Percentiles rank a stretch among this genome's conserved stretches.
phyloP scores from a whole-genome alignment of 169 alveolate genomes.

The Pseudocohnilembus persalinus region DNA sequence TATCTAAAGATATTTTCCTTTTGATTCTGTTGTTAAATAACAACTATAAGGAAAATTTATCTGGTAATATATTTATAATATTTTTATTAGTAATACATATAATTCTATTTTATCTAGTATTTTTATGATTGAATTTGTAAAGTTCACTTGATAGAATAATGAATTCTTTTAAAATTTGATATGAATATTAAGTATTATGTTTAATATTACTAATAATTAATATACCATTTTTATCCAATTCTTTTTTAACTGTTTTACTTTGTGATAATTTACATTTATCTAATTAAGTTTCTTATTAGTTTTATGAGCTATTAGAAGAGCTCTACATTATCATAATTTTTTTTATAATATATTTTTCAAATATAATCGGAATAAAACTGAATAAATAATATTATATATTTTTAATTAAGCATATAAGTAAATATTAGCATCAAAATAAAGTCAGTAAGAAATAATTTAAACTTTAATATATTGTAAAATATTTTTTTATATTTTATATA shows the following conservation, averaged over 20 bases:
- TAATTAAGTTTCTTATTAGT: background rate
- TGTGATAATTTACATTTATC: background rate
- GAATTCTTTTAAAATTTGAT: background rate
- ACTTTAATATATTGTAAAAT: too few species aligned
- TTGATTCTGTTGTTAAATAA: slow-evolving; percentile 35
- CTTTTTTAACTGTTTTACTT: background rate
- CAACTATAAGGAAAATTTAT: slow-evolving; percentile 23
- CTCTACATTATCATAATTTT: too few species aligned
- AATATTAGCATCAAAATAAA: too few species aligned
- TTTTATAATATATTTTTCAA: too few species aligned
- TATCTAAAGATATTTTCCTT: slow-evolving; percentile 21
- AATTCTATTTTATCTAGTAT: slow-evolving; percentile 32
- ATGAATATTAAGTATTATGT: background rate
- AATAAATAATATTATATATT: too few species aligned
- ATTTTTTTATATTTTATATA: too few species aligned
- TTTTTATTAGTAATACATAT: slow-evolving; percentile 29
- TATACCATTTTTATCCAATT: background rate
- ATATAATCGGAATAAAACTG: too few species aligned
- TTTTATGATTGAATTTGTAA: slow-evolving; percentile 19
- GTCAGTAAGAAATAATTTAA: too few species aligned
- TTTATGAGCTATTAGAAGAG: too few species aligned
- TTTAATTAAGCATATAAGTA: too few species aligned
- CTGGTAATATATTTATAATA: slow-evolving; percentile 29
- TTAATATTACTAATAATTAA: background rate
- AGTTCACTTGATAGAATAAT: background rate